phyloP scores from a whole-genome alignment of 1,139 yeast genomes.

The Zygoascus hellenicus region DNA sequence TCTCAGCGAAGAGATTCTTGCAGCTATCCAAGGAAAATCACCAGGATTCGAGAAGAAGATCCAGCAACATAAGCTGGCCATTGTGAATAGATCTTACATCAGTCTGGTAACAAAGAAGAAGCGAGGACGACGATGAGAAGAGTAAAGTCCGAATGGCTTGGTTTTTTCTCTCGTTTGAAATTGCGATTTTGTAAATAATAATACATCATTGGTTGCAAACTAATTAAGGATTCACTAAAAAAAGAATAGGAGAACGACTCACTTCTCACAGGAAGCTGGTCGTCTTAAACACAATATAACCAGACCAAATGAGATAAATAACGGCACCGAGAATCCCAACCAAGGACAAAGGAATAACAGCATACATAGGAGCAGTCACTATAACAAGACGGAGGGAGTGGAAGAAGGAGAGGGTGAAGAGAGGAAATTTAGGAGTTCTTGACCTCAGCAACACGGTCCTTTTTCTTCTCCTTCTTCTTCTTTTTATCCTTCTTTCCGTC shows the following conservation, averaged over 20 bases:
- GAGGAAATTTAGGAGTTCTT: neutral
- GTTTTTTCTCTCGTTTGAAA: neutral
- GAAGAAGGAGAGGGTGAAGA: no score
- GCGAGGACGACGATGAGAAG: conserved; percentile 8
- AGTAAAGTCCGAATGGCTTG: no score
- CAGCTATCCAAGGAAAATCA: conserved; percentile 73
- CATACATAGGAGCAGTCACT: neutral
- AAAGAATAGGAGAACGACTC: no score
- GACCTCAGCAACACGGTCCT: conserved; percentile 5
- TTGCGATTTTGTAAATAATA: no score
- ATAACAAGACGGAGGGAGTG: no score
- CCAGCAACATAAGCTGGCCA: conserved; percentile 79
- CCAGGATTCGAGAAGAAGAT: conserved; percentile 80
- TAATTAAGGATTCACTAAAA: no score
- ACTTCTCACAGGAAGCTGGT: no score
- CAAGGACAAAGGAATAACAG: neutral
- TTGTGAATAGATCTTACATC: conserved; percentile 39
- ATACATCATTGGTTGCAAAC: no score
- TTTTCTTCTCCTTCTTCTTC: conserved; percentile 21
- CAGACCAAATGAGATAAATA: no score
- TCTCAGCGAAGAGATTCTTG: conserved; percentile 79
- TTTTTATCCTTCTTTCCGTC: conserved; percentile 16
- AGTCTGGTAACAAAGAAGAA: conserved; percentile 25
- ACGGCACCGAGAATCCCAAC: no score
- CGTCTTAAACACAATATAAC: no score